phyloP scores from a whole-genome alignment of 306 rosid species.

The Begonia masoniana region DNA sequence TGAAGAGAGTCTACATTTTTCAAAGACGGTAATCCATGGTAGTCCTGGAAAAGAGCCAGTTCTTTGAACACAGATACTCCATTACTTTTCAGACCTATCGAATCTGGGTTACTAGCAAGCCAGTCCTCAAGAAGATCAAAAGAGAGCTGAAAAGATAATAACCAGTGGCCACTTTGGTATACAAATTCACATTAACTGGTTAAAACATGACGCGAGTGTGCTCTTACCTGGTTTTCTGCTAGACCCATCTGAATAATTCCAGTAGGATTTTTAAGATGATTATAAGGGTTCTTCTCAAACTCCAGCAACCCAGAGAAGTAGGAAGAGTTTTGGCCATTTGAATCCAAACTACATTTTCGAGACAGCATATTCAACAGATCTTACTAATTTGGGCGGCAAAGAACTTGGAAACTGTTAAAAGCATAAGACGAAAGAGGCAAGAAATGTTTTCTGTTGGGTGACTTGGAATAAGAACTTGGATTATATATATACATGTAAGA shows the following conservation, averaged over 20 bases:
- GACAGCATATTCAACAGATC: conserved; percentile 35
- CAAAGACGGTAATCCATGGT: conserved; percentile 64
- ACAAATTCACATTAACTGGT: background rate
- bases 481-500: too few relatives aligned
- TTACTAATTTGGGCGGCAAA: background rate
- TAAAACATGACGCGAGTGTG: background rate
- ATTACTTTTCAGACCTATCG: conserved; percentile 35
- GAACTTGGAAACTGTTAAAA: background rate
- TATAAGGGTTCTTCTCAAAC: conserved; percentile 69
- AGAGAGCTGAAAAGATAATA: conserved; percentile 40
- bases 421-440: background rate
- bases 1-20: conserved; percentile 34
- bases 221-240: conserved; percentile 69
- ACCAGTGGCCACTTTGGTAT: background rate
- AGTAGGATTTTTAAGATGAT: conserved; percentile 35
- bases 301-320: conserved; percentile 77
- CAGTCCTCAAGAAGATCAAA: conserved; percentile 58
- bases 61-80: conserved; percentile 53
- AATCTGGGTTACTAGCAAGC: conserved; percentile 40
- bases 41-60: conserved; percentile 84
- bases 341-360: conserved; percentile 35
- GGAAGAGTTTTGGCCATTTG: conserved; percentile 75
- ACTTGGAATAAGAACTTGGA: too few relatives aligned
- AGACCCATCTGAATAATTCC: conserved; percentile 97
- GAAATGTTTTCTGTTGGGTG: background rate